A percentile compares a stretch with the other conserved stretches of the same genome.
phyloP scores from a whole-genome alignment of 2,329 filamentous ascomycete genomes.

The Trichoderma asperellum region DNA sequence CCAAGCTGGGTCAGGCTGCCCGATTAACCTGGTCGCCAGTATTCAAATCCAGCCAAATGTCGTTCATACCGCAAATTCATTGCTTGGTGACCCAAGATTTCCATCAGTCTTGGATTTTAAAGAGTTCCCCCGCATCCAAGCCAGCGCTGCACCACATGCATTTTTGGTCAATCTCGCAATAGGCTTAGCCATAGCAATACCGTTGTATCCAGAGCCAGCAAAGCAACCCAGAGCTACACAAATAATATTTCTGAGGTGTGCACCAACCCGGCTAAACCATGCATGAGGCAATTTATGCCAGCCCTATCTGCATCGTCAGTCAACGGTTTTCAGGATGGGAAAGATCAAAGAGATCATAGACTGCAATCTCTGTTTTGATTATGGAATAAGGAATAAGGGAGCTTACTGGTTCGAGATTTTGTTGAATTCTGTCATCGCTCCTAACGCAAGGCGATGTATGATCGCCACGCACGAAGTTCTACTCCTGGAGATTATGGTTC shows the following conservation, averaged over 20 bases:
- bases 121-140: conserved; percentile 13
- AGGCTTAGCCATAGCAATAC: not conserved
- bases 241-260: conserved; percentile 1
- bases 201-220: not conserved
- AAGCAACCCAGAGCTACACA: not conserved
- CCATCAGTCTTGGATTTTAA: conserved; percentile 3
- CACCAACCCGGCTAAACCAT: not conserved
- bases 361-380: not conserved
- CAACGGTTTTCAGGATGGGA: not conserved
- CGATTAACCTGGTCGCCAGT: not conserved
- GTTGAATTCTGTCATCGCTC: not conserved
- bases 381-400: not conserved
- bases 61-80: not conserved
- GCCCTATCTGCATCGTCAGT: conserved; percentile 3
- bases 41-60: not conserved
- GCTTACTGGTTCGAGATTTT: not conserved
- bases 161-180: conserved; percentile 2
- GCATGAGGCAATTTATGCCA: conserved; percentile 9
- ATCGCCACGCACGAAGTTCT: not conserved
- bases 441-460: not conserved
- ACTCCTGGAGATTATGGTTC: conserved; percentile 6
- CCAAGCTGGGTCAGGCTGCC: conserved; percentile 6
- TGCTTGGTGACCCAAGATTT: not conserved
- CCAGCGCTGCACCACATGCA: conserved; percentile 3
- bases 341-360: not conserved